phyloP scores from a whole-genome alignment of 2,329 filamentous ascomycete genomes.

The Botrytis fabae region DNA sequence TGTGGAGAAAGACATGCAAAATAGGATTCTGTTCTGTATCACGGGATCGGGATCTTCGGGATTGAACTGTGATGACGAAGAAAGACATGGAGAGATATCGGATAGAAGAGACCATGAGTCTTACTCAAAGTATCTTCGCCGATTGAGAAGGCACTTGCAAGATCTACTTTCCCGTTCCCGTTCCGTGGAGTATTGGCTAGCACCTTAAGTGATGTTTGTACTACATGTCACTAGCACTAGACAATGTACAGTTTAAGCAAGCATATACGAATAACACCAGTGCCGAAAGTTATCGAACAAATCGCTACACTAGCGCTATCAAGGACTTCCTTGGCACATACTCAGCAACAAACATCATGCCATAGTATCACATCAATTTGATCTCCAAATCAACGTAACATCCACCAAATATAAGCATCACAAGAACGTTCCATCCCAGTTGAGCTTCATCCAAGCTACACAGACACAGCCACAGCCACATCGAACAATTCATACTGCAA shows the following conservation, averaged over 20 bases:
- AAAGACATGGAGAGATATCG: background rate
- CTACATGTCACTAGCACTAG: background rate
- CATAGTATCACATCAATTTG: background rate
- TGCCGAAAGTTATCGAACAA: background rate
- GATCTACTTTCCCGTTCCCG: background rate
- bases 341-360: background rate
- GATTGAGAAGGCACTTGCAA: background rate
- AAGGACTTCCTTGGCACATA: background rate
- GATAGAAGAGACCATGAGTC: background rate
- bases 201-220: background rate
- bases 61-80: background rate
- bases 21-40: background rate
- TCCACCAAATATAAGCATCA: background rate
- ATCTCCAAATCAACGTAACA: conserved; percentile 9
- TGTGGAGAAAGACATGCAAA: conserved; percentile 12
- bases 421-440: conserved; percentile 8
- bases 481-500: background rate
- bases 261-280: background rate
- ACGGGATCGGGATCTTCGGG: background rate
- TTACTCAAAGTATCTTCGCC: background rate
- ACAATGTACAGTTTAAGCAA: background rate
- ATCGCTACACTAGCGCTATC: background rate
- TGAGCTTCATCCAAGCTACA: background rate
- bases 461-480: conserved; percentile 9
- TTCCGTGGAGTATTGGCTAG: background rate